Conservation (phyloP, 352 stramenopile species). For the Sclerospora graminicola region DNA sequence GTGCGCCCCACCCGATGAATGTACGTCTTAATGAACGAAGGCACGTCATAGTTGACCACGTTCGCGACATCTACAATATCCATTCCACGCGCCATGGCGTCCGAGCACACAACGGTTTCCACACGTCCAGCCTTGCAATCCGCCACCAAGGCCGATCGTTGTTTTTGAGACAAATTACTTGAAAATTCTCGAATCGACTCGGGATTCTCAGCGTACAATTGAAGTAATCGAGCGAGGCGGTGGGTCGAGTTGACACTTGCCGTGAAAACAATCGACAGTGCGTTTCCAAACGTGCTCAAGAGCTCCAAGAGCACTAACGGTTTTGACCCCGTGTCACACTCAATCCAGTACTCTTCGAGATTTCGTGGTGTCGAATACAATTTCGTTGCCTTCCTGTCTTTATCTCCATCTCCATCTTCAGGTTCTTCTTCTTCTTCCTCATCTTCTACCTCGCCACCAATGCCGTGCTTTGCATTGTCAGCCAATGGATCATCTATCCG, state of each 20-base stretch:
- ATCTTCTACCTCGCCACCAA: slow-evolving; percentile 21
- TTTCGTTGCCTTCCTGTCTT: slow-evolving; percentile 21
- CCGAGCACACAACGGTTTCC: slow-evolving; percentile 85
- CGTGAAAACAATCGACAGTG: slow-evolving; percentile 92
- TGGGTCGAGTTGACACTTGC: slow-evolving; percentile 95
- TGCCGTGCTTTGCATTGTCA: slow-evolving; percentile 53
- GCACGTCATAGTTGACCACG: slow-evolving; percentile 93
- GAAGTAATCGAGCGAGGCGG: slow-evolving; percentile 89
- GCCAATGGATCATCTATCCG: slow-evolving; percentile 46
- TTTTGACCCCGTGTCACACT: slow-evolving; percentile 92
- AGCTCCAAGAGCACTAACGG: slow-evolving; percentile 91
- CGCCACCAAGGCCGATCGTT: slow-evolving; percentile 62
- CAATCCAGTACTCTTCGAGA: slow-evolving; percentile 84
- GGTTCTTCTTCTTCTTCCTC: slow-evolving; percentile 17
- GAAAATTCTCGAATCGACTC: slow-evolving; percentile 72
- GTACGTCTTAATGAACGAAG: slow-evolving; percentile 88
- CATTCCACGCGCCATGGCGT: slow-evolving; percentile 90
- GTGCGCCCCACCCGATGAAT: slow-evolving; percentile 82
- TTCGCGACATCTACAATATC: slow-evolving; percentile 87
- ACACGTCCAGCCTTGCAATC: slow-evolving; percentile 58
- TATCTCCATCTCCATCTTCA: slow-evolving; percentile 4
- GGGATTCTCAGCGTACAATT: slow-evolving; percentile 65
- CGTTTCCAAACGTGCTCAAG: slow-evolving; percentile 65
- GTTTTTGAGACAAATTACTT: slow-evolving; percentile 71
- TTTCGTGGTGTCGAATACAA: slow-evolving; percentile 75